Base-by-base conservation (phyloP, 192 early-diverging fungal genomes). In the Pilobolus umbonatus region DNA sequence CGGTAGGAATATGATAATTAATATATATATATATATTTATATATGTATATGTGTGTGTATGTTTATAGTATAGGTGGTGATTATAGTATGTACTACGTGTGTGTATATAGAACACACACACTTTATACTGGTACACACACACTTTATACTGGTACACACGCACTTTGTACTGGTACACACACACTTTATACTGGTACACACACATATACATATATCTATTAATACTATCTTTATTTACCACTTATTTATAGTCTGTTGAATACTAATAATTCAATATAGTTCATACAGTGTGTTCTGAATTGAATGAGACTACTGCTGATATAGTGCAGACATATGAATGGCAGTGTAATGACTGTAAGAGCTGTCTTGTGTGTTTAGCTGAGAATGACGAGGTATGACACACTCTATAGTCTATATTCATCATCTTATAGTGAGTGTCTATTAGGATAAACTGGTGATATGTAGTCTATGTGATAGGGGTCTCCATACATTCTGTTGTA, bases 261-360 rank as follows among this genome's bases (percentile, higher is more conserved):
- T 19, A 31, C 28, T n/a, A 3, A 29, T 64, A 32, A 7, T 5
- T 39, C 31, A 39, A n/a, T 4, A 26, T 30, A 80, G 78, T 62
- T 10, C 78, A 80, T 56, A 66, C 69, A 12, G 47, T 60, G 14
- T 80, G 78, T 55, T 61, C 73, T 6, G 61, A 60, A 15, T 57
- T 76, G 2, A 30, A 66, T 29, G 52, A 71, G 5, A 61, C 60
- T 14, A 44, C 73, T 17, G 61, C 65, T n/a, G 34, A 60, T n/a
- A 57, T 65, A 35, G 72, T 64, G 25, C 39, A 60, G 40, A 62
- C 68, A 9, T 65, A 70, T 25, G 54, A 68, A 12, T 80, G 78
- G 78, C 78, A 80, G 55, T 80, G 78, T 55, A 68, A 60, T 39
- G 60, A 74, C 19, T 80, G 78, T 55, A 80, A 80, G 60, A 80